A percentile compares a stretch with the other conserved stretches of the same genome.
phyloP scores from a whole-genome alignment of 225 moss, liverwort and hornwort genomes.

The Polytrichum commune region DNA sequence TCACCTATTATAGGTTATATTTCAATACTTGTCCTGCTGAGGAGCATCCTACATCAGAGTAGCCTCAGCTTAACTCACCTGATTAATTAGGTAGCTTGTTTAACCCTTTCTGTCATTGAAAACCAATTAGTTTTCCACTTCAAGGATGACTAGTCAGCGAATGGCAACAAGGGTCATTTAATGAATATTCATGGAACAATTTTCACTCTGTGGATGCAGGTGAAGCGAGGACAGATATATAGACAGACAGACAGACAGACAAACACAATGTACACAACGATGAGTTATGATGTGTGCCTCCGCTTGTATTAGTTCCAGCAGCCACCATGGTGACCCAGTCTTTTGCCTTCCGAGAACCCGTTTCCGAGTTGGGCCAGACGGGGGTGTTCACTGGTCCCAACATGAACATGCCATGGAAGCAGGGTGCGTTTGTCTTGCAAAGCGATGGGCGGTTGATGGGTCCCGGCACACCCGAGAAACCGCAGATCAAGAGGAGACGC shows the following conservation, averaged over 20 bases:
- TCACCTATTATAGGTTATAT: too few species aligned
- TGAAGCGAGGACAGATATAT: neutral
- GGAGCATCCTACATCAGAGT: too few species aligned
- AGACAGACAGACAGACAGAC: too few species aligned
- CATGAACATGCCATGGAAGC: slow-evolving; percentile 39
- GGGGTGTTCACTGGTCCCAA: slow-evolving; percentile 28
- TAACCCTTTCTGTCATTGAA: too few species aligned
- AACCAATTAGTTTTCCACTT: too few species aligned
- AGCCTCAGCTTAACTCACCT: too few species aligned
- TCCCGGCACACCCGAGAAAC: slow-evolving; percentile 31
- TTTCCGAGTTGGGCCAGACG: slow-evolving; percentile 29
- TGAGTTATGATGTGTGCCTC: neutral
- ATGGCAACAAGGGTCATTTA: too few species aligned
- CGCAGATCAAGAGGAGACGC: slow-evolving; percentile 43
- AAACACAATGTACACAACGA: neutral
- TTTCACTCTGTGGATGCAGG: neutral
- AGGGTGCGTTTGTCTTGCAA: slow-evolving; percentile 25
- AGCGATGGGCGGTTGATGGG: slow-evolving; percentile 12
- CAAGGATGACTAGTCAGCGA: too few species aligned
- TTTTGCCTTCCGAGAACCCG: slow-evolving; percentile 36
- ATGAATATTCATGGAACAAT: too few species aligned
- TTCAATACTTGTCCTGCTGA: too few species aligned
- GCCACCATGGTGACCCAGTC: slow-evolving; percentile 47
- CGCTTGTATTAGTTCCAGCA: neutral
- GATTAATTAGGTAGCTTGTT: too few species aligned